Evolutionary conservation across 495 filamentous ascomycete genomes (phyloP), one percentile per base, ranked within the genome.

Genomic region (Penicillium daleae): DNA sequence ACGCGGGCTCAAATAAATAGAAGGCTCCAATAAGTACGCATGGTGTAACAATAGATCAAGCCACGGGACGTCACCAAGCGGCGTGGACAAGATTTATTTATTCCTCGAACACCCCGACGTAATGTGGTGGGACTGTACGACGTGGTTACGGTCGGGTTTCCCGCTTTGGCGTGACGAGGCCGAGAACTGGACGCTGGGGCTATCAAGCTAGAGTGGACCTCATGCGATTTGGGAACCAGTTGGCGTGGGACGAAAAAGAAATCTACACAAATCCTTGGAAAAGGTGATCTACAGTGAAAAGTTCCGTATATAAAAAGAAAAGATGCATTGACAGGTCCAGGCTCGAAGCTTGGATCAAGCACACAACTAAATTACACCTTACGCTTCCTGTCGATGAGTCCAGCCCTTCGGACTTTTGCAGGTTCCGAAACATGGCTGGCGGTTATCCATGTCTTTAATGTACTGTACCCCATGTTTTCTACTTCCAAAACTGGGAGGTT

Each of bases 31-130:
- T 65, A 61, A 53, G 22, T 21, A 21, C 39, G 33, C 26, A 56
- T 68, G 65, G 65, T 62, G 59, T 49, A 57, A 68, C 66, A 65
- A 65, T 65, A 68, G 59, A 29, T n/a, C 37, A 56, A 56, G 62
- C 62, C 59, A 68, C 56, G 24, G 37, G 22, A 49, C 26, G 54
- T 35, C 60, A 49, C 24, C 40, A 19, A 22, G 6, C n/a, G 19
- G 39, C 2, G n/a, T n/a, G n/a, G n/a, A 40, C 35, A 39, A 1
- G 15, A 19, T 19, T 24, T 62, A 59, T 55, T 64, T 57, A 54
- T 57, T 40, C 54, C 17, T 58, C 48, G 29, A 56, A 56, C 59
- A 13, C 8, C 13, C 33, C 33, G 33, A 35, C 2, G 15, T 2
- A 6, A 9, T n/a, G 54, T 6, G 19, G 54, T 56, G 54, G 56